phyloP scores from a whole-genome alignment of 192 early-diverging fungal genomes.

The Martensiomyces pterosporus region DNA sequence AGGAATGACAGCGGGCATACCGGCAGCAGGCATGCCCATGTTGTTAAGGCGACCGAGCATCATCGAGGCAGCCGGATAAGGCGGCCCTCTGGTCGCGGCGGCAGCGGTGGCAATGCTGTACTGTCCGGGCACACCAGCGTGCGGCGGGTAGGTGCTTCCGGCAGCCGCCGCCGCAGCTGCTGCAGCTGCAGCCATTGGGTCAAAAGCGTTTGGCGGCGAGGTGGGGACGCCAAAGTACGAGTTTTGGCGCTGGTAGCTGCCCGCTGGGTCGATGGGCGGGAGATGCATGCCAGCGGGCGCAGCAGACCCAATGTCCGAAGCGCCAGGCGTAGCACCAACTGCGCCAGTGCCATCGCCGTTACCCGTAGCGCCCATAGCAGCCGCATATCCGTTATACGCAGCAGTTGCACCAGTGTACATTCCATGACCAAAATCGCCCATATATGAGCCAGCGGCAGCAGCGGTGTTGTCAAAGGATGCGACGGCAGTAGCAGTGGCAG shows the following conservation, averaged over 20 bases:
- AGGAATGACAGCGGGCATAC: constrained; percentile 11
- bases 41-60: constrained; percentile 38
- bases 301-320: constrained; percentile 25
- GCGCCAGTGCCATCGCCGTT: background rate
- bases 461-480: constrained; percentile 28
- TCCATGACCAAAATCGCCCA: constrained; percentile 36
- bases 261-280: constrained; percentile 31
- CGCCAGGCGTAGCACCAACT: background rate
- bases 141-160: constrained; percentile 23
- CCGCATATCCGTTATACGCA: background rate
- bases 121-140: constrained; percentile 10
- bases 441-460: constrained; percentile 18
- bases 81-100: constrained; percentile 12
- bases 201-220: constrained; percentile 21
- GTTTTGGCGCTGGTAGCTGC: constrained; percentile 21
- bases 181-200: constrained; percentile 25
- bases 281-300: constrained; percentile 25
- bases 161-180: constrained; percentile 28
- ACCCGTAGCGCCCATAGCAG: background rate
- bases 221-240: constrained; percentile 43
- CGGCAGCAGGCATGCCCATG: constrained; percentile 13
- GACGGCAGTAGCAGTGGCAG: too few species aligned
- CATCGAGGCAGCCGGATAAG: constrained; percentile 40
- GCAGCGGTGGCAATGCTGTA: constrained; percentile 5
- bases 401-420: constrained; percentile 24